Conservation (phyloP, 805 yeast genomes). For the Danielia reshetovae region DNA sequence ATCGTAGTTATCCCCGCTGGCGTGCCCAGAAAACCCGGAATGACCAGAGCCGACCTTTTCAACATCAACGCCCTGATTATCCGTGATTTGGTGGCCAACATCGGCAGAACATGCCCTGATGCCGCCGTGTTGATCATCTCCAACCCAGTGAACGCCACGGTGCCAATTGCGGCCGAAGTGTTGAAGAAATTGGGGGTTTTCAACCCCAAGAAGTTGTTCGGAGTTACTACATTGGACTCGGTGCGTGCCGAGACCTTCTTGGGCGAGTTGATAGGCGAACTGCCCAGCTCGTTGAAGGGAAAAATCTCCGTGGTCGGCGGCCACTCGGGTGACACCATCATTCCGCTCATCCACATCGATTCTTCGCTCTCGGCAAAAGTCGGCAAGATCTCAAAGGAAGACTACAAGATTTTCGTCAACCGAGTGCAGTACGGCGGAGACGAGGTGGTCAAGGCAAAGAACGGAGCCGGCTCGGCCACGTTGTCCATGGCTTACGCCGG, state of each 20-base stretch:
- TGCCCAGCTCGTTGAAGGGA: slow-evolving; percentile 34
- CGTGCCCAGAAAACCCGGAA: slow-evolving; percentile 47
- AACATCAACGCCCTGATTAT: slow-evolving; percentile 44
- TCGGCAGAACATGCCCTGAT: slow-evolving; percentile 36
- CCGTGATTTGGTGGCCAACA: slow-evolving; percentile 39
- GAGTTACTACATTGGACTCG: slow-evolving; percentile 44
- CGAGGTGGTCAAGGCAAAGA: slow-evolving; percentile 20
- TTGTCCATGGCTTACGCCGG: slow-evolving; percentile 22
- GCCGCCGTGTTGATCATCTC: slow-evolving; percentile 45
- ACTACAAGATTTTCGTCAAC: slow-evolving; percentile 16
- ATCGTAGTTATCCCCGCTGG: slow-evolving; percentile 46
- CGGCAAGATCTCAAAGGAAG: slow-evolving; percentile 11
- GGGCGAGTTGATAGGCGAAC: slow-evolving; percentile 30
- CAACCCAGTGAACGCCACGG: slow-evolving; percentile 46
- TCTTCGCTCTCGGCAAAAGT: slow-evolving; percentile 17
- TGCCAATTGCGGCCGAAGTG: slow-evolving; percentile 47
- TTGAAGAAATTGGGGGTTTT: slow-evolving; percentile 44
- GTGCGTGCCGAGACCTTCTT: slow-evolving; percentile 46
- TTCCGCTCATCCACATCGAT: slow-evolving; percentile 31
- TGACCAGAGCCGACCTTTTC: slow-evolving; percentile 46
- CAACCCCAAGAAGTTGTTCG: slow-evolving; percentile 43
- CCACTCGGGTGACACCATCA: slow-evolving; percentile 46
- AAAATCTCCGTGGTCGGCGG: slow-evolving; percentile 43
- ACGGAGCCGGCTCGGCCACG: slow-evolving; percentile 20
- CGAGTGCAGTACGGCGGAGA: slow-evolving; percentile 20